Conservation (phyloP, 176 grass and related monocot genomes). For the Neostapfia colusana region DNA sequence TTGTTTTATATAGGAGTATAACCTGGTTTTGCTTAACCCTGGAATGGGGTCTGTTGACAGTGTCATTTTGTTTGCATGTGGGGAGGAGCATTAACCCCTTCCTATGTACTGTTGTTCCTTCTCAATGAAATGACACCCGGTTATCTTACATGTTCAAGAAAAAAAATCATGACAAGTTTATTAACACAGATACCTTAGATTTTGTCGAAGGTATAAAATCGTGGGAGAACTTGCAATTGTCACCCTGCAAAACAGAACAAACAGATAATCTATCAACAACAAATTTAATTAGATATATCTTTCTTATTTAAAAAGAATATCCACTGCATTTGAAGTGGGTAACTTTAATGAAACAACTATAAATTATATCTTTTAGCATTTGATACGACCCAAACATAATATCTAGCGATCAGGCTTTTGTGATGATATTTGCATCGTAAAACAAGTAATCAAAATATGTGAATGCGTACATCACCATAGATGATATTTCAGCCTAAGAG, state of each 20-base stretch:
- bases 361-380: constrained; percentile 4
- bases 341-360: neutral
- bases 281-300: neutral
- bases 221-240: constrained; percentile 86
- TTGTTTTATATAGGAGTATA: too few relatives aligned
- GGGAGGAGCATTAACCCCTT: too few relatives aligned
- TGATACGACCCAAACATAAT: constrained; percentile 10
- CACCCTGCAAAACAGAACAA: constrained; percentile 62
- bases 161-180: too few relatives aligned
- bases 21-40: too few relatives aligned
- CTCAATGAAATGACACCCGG: too few relatives aligned
- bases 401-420: constrained; percentile 1
- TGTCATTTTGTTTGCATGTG: too few relatives aligned
- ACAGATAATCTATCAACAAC: constrained; percentile 25
- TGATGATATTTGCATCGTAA: neutral
- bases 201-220: constrained; percentile 86
- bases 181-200: constrained; percentile 54
- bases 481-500: too few relatives aligned
- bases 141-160: too few relatives aligned
- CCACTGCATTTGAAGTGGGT: neutral
- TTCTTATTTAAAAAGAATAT: neutral
- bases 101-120: too few relatives aligned
- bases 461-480: too few relatives aligned
- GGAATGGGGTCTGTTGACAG: too few relatives aligned
- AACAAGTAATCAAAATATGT: too few relatives aligned